Evolutionary conservation across 192 early-diverging fungal genomes (phyloP), one percentile per base, ranked within the genome.

Genomic region (Coemansia sp.): DNA sequence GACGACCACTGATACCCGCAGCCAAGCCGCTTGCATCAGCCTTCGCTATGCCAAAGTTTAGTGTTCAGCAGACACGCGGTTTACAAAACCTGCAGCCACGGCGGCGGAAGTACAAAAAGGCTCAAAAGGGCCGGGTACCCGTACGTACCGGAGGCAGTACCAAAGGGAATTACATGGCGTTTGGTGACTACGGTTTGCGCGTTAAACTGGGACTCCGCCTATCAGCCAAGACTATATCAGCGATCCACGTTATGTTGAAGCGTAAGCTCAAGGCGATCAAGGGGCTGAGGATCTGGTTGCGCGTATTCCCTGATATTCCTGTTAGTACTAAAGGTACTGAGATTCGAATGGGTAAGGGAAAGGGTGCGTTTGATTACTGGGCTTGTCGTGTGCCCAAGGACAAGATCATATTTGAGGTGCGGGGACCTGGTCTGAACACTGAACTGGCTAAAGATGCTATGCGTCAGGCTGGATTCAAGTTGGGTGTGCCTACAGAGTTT

Each of bases 291-390:
- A 83, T 96, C 62, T 94, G 86, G 90, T 85, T 96, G 73, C 86
- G 93, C 35, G 89, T 92, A 55, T 96, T 96, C 71, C 94, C 97
- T 2, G 92, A 96, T 70, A 88, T 96, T 16, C 97, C 97, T 8
- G 94, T 96, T 16, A 92, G 94, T 0, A 89, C 88, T 38, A 97
- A 97, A 71, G 93, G 93, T 32, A 91, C 89, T 32, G 97, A 96
- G 78, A 86, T 89, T 41, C 88, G 97, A 84, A 98, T 98, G 97
- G 97, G 97, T 67, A 95, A 95, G 82, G 97, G 97, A 68, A 98
- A 98, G 73, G 96, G 96, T 68, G 84, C 90, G 38, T 87, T 97
- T 53, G 95, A 97, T 47, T 96, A 92, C 83, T 97, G 89, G 88
- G 94, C 93, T 1, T 94, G 92, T 61, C 91, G 93, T 62, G 94